Conservation (phyloP, 2,329 filamentous ascomycete species). For the Fusarium sp. region DNA sequence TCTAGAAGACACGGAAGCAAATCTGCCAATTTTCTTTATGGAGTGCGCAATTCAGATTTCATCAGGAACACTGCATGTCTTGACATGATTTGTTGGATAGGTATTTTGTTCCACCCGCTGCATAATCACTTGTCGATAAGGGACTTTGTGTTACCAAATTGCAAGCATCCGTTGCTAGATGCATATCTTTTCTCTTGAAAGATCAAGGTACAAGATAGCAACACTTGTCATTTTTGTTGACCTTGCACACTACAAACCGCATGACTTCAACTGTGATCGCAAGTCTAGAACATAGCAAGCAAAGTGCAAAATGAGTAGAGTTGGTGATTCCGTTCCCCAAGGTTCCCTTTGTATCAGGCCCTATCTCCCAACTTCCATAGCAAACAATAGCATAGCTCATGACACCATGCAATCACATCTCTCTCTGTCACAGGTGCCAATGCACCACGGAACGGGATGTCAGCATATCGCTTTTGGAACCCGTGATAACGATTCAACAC, state of each 20-base stretch:
- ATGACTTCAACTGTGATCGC: background rate
- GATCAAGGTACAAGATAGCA: background rate
- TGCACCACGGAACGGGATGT: background rate
- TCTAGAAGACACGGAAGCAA: background rate
- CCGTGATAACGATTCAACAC: conserved; percentile 7
- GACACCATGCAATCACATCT: background rate
- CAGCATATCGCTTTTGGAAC: conserved; percentile 17
- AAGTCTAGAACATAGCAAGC: background rate
- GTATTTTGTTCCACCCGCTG: background rate
- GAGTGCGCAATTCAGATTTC: background rate
- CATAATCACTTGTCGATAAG: background rate
- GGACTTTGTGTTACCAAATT: background rate
- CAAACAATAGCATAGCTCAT: background rate
- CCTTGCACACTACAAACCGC: background rate
- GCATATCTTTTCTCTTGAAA: background rate
- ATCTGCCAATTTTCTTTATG: background rate
- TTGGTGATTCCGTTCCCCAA: background rate
- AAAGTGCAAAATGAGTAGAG: background rate
- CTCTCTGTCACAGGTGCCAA: conserved; percentile 7
- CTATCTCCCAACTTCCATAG: background rate
- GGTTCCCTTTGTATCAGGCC: conserved; percentile 5
- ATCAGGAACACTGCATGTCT: background rate
- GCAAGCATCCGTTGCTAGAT: background rate
- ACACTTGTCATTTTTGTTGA: background rate
- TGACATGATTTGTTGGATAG: background rate